Conservation (phyloP, 805 yeast species). For the Nakazawaea holstii region DNA sequence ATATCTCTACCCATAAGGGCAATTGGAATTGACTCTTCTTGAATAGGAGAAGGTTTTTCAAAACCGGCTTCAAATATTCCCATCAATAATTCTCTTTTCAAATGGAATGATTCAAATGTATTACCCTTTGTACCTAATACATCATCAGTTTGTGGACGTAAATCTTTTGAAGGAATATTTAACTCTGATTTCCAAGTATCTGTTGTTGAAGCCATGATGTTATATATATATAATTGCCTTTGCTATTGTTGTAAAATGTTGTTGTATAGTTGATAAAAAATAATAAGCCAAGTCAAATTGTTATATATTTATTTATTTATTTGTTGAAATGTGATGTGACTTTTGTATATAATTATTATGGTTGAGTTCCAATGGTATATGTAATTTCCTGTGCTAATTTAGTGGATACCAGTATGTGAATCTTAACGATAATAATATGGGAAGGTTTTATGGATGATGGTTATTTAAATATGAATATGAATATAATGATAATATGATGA, state of each 20-base stretch:
- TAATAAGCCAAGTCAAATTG: background rate
- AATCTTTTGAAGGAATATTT: constrained; percentile 76
- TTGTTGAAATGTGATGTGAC: too few relatives aligned
- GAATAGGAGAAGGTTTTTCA: constrained; percentile 96
- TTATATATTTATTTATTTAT: too few relatives aligned
- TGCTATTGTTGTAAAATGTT: background rate
- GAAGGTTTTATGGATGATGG: background rate
- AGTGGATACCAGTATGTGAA: too few relatives aligned
- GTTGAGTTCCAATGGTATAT: too few relatives aligned
- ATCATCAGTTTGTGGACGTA: constrained; percentile 97
- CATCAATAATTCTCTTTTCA: constrained; percentile 92
- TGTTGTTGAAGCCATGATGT: constrained; percentile 11
- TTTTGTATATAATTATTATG: too few relatives aligned
- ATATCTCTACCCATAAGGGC: constrained; percentile 95
- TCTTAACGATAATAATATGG: too few relatives aligned
- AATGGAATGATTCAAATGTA: constrained; percentile 84
- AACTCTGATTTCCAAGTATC: constrained; percentile 70
- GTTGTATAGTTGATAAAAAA: background rate
- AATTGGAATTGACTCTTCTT: constrained; percentile 94
- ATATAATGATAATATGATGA: too few relatives aligned
- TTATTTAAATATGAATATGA: background rate
- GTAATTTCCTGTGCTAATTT: too few relatives aligned
- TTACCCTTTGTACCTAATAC: constrained; percentile 88
- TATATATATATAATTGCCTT: background rate
- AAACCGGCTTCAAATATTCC: constrained; percentile 99